These are phyloP conservation scores for Cystofilobasidium ferigula DNA, from an alignment of 768 basidiomycete genomes.

Conservation along the genomic window DNA sequence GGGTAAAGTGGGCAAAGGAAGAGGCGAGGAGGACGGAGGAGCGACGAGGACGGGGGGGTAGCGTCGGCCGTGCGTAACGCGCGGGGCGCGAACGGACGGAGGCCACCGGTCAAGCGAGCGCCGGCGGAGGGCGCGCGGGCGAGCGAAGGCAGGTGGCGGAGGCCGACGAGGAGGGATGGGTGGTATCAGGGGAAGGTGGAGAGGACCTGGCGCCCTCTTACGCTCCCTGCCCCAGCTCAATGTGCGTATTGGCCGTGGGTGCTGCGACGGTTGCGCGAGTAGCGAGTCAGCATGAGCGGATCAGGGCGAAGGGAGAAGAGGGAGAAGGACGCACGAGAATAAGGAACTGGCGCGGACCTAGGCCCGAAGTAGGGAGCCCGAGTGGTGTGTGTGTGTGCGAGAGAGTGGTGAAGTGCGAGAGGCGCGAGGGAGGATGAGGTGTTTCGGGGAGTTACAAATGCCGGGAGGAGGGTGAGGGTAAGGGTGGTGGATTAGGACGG, in stretches of 20 bases:
- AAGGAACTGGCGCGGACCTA: constrained; percentile 8
- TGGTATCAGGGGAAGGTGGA: constrained; percentile 7
- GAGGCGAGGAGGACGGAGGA: neutral
- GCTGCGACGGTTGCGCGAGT: neutral
- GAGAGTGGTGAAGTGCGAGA: neutral
- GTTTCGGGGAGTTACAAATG: neutral
- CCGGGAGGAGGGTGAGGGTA: too few species aligned
- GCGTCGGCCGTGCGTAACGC: too few species aligned
- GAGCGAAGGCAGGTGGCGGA: too few species aligned
- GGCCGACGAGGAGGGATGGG: neutral
- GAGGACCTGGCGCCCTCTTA: constrained; percentile 25
- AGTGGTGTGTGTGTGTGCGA: neutral
- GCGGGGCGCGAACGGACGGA: too few species aligned
- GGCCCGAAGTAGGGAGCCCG: neutral
- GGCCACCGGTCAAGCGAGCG: too few species aligned
- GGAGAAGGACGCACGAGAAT: constrained; percentile 7
- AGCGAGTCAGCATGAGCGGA: neutral
- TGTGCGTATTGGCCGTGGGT: constrained; percentile 2
- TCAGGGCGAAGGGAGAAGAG: neutral
- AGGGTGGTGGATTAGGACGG: too few species aligned
- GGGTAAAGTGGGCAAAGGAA: neutral
- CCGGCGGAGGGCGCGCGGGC: too few species aligned
- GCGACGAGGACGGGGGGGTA: neutral
- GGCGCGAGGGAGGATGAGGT: neutral
- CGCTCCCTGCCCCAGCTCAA: constrained; percentile 21